Conservation (phyloP, 176 grass and related monocot species). For the Saccharum officinarum region DNA sequence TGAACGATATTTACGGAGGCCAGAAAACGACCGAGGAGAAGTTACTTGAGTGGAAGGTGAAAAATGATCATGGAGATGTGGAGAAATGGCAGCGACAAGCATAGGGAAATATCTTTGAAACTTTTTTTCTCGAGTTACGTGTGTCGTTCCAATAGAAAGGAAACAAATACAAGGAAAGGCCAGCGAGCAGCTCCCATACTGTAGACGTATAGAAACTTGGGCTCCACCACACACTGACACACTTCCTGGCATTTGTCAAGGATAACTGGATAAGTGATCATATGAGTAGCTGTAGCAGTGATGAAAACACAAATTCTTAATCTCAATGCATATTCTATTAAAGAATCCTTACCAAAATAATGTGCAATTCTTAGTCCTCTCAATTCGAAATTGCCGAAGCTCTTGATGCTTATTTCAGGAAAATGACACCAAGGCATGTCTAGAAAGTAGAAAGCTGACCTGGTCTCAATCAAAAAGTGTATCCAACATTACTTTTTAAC, state of each 20-base stretch:
- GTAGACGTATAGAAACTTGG: too few relatives aligned
- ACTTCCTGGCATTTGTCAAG: too few relatives aligned
- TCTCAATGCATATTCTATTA: not conserved
- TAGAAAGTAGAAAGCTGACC: not conserved
- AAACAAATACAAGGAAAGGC: too few relatives aligned
- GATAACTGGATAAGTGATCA: too few relatives aligned
- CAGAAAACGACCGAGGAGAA: constrained; percentile 15
- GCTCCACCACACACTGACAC: too few relatives aligned
- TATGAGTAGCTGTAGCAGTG: not conserved
- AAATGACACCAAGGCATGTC: not conserved
- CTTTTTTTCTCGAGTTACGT: not conserved
- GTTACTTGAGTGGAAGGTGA: constrained; percentile 35
- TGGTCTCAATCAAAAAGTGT: not conserved
- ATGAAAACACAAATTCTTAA: not conserved
- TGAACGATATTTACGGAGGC: not conserved
- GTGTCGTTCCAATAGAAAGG: too few relatives aligned
- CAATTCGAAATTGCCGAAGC: not conserved
- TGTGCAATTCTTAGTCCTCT: not conserved
- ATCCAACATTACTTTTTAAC: not conserved
- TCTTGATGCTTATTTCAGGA: not conserved
- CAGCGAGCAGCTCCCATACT: too few relatives aligned
- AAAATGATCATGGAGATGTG: not conserved
- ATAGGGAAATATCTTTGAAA: not conserved
- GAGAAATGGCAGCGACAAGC: constrained; percentile 13
- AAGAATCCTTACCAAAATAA: not conserved